Conservation (phyloP, 2,329 filamentous ascomycete species). For the Monilinia laxa region DNA sequence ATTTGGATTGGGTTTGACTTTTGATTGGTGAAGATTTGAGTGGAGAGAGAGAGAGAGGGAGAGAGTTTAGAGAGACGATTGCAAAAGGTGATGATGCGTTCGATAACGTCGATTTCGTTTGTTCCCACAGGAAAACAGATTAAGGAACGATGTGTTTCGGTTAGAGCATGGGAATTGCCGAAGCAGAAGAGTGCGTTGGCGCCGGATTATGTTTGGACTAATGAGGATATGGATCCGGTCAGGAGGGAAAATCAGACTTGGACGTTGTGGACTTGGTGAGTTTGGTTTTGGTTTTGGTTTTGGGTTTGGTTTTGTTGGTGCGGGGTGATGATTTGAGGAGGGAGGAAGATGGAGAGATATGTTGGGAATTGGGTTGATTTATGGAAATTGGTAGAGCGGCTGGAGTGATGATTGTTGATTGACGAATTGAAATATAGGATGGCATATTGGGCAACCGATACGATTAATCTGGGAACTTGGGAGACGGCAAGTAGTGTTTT, state of each 20-base stretch:
- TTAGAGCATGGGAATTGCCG: constrained; percentile 49
- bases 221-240: constrained; percentile 40
- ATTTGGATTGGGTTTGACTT: no score
- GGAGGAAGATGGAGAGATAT: not conserved
- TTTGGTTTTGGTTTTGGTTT: not conserved
- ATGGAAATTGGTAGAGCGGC: no score
- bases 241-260: constrained; percentile 38
- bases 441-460: constrained; percentile 45
- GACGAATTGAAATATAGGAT: constrained; percentile 30
- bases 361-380: not conserved
- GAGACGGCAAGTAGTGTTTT: constrained; percentile 52
- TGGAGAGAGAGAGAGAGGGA: no score
- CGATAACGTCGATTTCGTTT: constrained; percentile 26
- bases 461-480: constrained; percentile 49
- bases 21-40: no score
- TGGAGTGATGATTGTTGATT: not conserved
- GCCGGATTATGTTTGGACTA: constrained; percentile 47
- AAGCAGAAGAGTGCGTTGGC: constrained; percentile 50
- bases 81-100: not conserved
- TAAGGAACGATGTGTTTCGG: constrained; percentile 44
- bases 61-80: no score
- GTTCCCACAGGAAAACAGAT: constrained; percentile 42
- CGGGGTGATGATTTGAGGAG: no score
- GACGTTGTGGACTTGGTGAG: constrained; percentile 41
- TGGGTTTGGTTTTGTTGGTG: not conserved